Conservation (phyloP, 352 stramenopile species). For the Phytophthora vignae region DNA sequence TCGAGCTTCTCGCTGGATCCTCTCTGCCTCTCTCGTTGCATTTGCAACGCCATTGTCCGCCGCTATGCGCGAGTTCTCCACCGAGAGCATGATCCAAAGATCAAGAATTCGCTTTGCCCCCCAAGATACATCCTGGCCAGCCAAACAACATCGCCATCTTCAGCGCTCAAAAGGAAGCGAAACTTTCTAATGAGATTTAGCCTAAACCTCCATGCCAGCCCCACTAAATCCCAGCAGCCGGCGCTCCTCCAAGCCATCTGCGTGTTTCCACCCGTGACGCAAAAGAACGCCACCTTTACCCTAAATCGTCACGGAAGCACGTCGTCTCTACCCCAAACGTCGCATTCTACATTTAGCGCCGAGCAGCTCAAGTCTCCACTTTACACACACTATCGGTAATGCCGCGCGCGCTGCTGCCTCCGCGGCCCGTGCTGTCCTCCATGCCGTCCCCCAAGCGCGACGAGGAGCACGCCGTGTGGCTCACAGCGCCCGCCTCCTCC, state of each 20-base stretch:
- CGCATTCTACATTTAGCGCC: slow-evolving; percentile 24
- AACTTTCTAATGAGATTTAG: background rate
- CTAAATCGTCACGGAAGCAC: slow-evolving; percentile 2
- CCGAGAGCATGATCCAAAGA: background rate
- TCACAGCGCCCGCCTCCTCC: slow-evolving; percentile 16
- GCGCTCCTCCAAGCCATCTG: slow-evolving; percentile 19
- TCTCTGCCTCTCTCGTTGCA: background rate
- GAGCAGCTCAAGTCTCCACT: background rate
- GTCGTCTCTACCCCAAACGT: slow-evolving; percentile 13
- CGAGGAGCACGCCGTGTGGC: slow-evolving; percentile 26
- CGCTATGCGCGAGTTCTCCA: background rate
- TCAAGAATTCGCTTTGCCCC: background rate
- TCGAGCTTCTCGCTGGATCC: slow-evolving; percentile 1
- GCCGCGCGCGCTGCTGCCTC: slow-evolving; percentile 22
- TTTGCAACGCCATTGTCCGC: background rate
- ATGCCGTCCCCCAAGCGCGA: slow-evolving; percentile 8
- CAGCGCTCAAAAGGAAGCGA: background rate
- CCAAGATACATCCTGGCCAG: slow-evolving; percentile 29
- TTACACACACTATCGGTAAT: background rate
- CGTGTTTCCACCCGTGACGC: slow-evolving; percentile 6
- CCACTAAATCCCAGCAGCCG: slow-evolving; percentile 32
- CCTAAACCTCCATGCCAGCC: background rate
- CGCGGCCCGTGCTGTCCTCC: slow-evolving; percentile 9
- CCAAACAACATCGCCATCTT: background rate
- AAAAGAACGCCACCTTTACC: slow-evolving; percentile 15